Conservation (phyloP, 2,329 filamentous ascomycete species). For the Paraphaeosphaeria sporulosa region DNA sequence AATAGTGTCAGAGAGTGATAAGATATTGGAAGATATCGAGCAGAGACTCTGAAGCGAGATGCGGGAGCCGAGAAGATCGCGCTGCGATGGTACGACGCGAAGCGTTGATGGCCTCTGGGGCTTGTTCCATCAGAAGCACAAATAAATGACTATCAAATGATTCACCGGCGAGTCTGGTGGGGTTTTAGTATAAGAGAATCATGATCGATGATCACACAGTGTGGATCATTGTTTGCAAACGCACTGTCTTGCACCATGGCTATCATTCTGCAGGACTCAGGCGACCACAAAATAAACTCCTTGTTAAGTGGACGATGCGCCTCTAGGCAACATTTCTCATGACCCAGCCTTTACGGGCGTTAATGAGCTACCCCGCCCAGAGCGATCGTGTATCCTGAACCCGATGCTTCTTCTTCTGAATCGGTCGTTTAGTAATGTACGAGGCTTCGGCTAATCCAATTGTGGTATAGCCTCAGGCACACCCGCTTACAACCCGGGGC, state of each 20-base stretch:
- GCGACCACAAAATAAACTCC: neutral
- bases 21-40: conserved; percentile 15
- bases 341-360: neutral
- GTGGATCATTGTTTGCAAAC: neutral
- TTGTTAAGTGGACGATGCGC: neutral
- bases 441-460: neutral
- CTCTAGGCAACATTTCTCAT: neutral
- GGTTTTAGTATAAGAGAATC: neutral
- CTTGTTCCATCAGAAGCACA: neutral
- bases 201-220: neutral
- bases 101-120: neutral
- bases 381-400: neutral
- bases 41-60: conserved; percentile 19
- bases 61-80: conserved; percentile 15
- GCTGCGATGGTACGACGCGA: conserved; percentile 10
- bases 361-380: neutral
- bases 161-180: neutral
- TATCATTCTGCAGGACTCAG: neutral
- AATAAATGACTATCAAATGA: too few relatives aligned
- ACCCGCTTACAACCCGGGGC: neutral
- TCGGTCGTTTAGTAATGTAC: neutral
- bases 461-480: neutral
- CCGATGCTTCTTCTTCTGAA: neutral
- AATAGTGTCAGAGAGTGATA: conserved; percentile 6
- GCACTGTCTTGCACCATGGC: neutral